Evolutionary conservation across 1,284 basidiomycete genomes (phyloP).

Genomic region (Ganoderma lucidum): DNA sequence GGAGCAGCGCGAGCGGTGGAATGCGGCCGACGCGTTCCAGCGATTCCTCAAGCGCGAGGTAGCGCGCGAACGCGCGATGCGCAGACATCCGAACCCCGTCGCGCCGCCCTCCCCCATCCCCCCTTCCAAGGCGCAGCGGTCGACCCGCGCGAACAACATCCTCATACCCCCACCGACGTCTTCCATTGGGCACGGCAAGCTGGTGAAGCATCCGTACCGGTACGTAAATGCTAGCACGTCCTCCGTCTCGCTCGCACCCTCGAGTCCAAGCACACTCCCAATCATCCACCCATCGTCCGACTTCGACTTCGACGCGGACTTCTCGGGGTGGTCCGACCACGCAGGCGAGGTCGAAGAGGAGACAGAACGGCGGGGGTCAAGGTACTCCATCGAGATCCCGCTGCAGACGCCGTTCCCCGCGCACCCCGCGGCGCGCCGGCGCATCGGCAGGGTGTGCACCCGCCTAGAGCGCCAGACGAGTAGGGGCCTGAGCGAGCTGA

Average conservation of each 20-base stretch:
- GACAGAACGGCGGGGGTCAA: neutral
- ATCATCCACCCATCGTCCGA: slow-evolving; percentile 25
- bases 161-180: neutral
- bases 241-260: slow-evolving; percentile 21
- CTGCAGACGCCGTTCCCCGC: slow-evolving; percentile 40
- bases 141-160: neutral
- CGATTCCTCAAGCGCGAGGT: slow-evolving; percentile 41
- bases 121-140: neutral
- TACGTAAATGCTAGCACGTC: slow-evolving; percentile 11
- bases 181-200: neutral
- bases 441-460: slow-evolving; percentile 39
- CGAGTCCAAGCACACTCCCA: slow-evolving; percentile 31
- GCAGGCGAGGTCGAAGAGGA: slow-evolving; percentile 4
- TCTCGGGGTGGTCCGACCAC: slow-evolving; percentile 23
- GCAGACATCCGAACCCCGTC: slow-evolving; percentile 13
- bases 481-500: slow-evolving; percentile 38
- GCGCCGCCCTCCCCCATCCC: slow-evolving; percentile 16
- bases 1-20: slow-evolving; percentile 40
- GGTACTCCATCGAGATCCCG: slow-evolving; percentile 33
- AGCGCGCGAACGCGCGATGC: slow-evolving; percentile 34
- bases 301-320: slow-evolving; percentile 23
- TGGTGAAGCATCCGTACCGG: neutral
- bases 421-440: slow-evolving; percentile 36
- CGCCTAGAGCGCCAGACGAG: slow-evolving; percentile 39
- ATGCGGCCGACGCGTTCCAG: slow-evolving; percentile 38